Base-by-base conservation (phyloP, 2,329 filamentous ascomycete species). In the Ramularia collo-cygni region DNA sequence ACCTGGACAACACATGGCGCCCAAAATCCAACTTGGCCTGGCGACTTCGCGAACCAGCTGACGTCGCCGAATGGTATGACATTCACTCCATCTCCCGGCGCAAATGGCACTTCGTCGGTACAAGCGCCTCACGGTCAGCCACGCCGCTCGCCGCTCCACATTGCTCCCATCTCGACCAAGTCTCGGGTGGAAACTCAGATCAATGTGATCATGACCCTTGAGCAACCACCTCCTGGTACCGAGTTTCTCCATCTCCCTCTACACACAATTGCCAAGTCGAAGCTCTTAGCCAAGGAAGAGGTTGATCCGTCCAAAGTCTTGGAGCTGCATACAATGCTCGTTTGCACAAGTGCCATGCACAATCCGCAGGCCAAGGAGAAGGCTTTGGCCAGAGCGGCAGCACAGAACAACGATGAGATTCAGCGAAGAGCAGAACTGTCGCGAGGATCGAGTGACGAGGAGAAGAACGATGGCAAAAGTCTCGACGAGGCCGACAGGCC, bases 171-270 rank as follows among this genome's bases (percentile, higher is more conserved):
- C 18, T 56, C 58, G 7, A 52, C 61, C 41, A 96, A 95, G 64
- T 95, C 89, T 12, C 81, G 92, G 15, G 92, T 96, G 13, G 92
- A 98, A 67, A 96, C 92, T 0, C 92, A 96, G 60, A 95, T 96
- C 52, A 85, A 85, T 7, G 86, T 95, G 52, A 82, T 82, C 55
- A 74, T 96, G 63, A 83, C 81, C 0, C 65, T 96, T 28, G 81
- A 79, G 42, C 79, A 84, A 14, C 69, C 94, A 33, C 88, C 89
- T 1, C 67, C 73, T 1, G 83, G 83, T 8, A 77, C 89, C 42
- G 85, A 82, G 48, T 86, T 83, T 59, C 68, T 96, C 36, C 88
- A 93, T 56, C 75, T 98, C 12, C 92, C 90, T 4, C 79, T 83
- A 3, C 82, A 95, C 59, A 93, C 87, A 1, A 92, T 98, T 39